phyloP scores from a whole-genome alignment of 1,139 yeast genomes.

The Zygosaccharomyces sapae region DNA sequence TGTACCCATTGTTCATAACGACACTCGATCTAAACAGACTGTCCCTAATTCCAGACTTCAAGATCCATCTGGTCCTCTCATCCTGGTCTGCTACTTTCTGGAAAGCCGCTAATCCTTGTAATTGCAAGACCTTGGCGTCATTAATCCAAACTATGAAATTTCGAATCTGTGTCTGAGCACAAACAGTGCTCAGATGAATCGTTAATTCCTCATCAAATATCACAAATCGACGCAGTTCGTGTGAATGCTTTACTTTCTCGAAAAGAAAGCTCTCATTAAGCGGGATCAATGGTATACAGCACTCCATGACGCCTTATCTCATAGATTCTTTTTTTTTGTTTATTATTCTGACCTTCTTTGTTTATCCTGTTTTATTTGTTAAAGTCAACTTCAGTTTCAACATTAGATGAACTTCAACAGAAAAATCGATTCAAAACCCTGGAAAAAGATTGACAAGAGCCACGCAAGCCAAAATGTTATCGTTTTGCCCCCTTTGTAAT shows the following conservation, averaged over 20 bases:
- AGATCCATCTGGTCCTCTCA: slow-evolving; percentile 15
- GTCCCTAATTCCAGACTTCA: slow-evolving; percentile 20
- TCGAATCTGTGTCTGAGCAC: slow-evolving; percentile 7
- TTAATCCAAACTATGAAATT: slow-evolving; percentile 28
- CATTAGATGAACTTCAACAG: background rate
- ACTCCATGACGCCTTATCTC: slow-evolving; percentile 18
- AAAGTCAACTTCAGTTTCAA: background rate
- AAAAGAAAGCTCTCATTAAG: slow-evolving; percentile 10
- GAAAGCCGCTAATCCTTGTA: slow-evolving; percentile 12
- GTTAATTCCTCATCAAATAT: slow-evolving; percentile 33
- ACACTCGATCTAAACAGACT: slow-evolving; percentile 30
- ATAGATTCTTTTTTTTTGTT: background rate
- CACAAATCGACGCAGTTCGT: slow-evolving; percentile 24
- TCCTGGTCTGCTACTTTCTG: slow-evolving; percentile 7
- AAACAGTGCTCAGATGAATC: slow-evolving; percentile 17
- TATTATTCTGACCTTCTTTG: background rate
- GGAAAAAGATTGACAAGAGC: background rate
- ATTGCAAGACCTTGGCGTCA: slow-evolving; percentile 27
- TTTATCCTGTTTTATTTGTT: background rate
- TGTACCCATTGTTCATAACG: slow-evolving; percentile 35
- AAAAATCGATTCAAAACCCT: too few species aligned
- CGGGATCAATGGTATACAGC: slow-evolving; percentile 22
- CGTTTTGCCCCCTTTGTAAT: slow-evolving; percentile 91
- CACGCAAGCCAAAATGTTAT: slow-evolving; percentile 51
- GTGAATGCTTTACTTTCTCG: slow-evolving; percentile 16